Percentiles rank a stretch among this genome's conserved stretches.
phyloP scores from a whole-genome alignment of 768 basidiomycete species.

The Cantharellus cinnabarinus region DNA sequence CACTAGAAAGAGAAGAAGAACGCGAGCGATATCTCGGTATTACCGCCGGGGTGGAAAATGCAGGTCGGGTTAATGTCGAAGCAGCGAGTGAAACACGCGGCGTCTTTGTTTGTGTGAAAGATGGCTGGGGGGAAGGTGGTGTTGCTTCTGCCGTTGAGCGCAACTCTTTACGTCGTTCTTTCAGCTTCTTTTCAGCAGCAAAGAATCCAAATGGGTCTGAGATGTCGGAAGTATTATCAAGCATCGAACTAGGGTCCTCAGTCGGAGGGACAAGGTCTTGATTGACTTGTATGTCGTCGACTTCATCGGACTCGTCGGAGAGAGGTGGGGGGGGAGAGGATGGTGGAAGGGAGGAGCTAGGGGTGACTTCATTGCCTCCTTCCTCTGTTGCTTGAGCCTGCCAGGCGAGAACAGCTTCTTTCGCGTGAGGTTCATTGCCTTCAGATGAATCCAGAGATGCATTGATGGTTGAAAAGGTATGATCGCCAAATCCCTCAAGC shows the following conservation, averaged over 20 bases:
- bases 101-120: no score
- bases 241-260: background rate
- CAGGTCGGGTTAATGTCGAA: no score
- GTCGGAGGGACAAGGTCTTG: background rate
- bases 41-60: no score
- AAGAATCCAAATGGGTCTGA: background rate
- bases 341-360: background rate
- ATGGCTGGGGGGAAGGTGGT: no score
- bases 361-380: background rate
- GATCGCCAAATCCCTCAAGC: background rate
- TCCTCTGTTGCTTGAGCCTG: background rate
- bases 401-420: background rate
- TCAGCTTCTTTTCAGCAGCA: background rate
- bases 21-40: no score
- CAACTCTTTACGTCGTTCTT: background rate
- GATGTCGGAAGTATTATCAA: background rate
- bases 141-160: no score
- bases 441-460: background rate
- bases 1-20: no score
- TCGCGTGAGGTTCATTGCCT: background rate
- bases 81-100: no score
- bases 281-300: background rate
- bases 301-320: background rate
- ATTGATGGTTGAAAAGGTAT: background rate
- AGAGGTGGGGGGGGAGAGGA: background rate